Evolutionary conservation across 306 rosid species (phyloP).

Genomic region (Rosa multiflora): DNA sequence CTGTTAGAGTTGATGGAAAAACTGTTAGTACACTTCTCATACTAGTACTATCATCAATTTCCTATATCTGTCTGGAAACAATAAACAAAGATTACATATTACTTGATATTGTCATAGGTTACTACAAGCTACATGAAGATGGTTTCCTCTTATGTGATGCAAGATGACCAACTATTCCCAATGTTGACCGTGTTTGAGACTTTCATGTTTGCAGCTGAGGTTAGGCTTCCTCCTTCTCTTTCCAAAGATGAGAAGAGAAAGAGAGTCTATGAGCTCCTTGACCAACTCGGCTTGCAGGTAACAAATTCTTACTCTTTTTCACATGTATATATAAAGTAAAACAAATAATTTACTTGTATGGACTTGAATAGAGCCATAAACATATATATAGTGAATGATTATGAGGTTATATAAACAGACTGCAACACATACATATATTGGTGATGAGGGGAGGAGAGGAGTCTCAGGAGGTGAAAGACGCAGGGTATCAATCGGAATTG

Average conservation of each 20-base stretch:
- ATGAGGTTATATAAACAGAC: constrained; percentile 39
- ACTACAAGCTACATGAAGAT: constrained; percentile 84
- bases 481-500: constrained; percentile 81
- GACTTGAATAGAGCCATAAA: neutral
- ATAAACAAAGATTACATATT: neutral
- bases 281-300: constrained; percentile 78
- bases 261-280: constrained; percentile 70
- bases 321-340: neutral
- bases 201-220: constrained; percentile 88
- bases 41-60: neutral
- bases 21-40: constrained; percentile 27
- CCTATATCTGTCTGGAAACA: neutral
- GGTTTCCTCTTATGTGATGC: constrained; percentile 97
- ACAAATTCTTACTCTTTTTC: neutral
- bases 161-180: constrained; percentile 86
- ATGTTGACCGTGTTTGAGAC: constrained; percentile 86
- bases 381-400: neutral
- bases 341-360: neutral
- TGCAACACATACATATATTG: constrained; percentile 75
- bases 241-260: constrained; percentile 61
- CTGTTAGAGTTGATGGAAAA: constrained; percentile 71
- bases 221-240: constrained; percentile 82
- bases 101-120: constrained; percentile 43
- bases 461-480: constrained; percentile 91
- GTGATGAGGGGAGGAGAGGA: constrained; percentile 83